Evolutionary conservation across 768 basidiomycete genomes (phyloP).

Genomic region (Pleurotus cornucopiae): DNA sequence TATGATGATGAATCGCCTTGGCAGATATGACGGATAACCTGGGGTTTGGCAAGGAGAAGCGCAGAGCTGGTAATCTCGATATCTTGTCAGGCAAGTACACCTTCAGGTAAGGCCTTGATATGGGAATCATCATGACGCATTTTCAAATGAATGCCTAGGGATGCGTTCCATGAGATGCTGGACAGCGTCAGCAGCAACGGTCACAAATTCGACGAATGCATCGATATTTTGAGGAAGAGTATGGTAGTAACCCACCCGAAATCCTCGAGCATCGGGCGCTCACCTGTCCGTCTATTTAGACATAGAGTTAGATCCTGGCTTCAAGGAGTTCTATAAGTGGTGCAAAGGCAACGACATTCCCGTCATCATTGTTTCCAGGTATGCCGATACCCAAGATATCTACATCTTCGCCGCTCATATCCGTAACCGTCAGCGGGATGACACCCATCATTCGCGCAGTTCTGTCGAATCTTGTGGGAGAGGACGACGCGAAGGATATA

Average conservation of each 20-base stretch:
- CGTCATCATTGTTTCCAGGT: slow-evolving; percentile 92
- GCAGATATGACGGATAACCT: slow-evolving; percentile 86
- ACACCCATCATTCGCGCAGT: slow-evolving; percentile 90
- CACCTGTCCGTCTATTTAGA: slow-evolving; percentile 40
- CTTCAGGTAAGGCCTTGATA: slow-evolving; percentile 51
- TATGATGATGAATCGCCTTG: not conserved
- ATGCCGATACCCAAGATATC: slow-evolving; percentile 3
- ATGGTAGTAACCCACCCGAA: slow-evolving; percentile 5
- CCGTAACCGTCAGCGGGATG: slow-evolving; percentile 68
- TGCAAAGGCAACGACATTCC: slow-evolving; percentile 80
- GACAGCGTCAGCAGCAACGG: slow-evolving; percentile 70
- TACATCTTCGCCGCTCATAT: not conserved
- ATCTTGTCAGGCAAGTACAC: slow-evolving; percentile 62
- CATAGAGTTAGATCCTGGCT: slow-evolving; percentile 83
- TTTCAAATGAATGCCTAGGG: slow-evolving; percentile 40
- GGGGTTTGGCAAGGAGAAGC: slow-evolving; percentile 74
- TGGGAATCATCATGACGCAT: not conserved
- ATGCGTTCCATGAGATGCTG: slow-evolving; percentile 86
- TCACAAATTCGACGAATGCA: slow-evolving; percentile 84
- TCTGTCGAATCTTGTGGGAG: slow-evolving; percentile 75
- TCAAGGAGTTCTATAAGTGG: slow-evolving; percentile 83
- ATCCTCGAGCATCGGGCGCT: not conserved
- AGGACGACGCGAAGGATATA: slow-evolving; percentile 68
- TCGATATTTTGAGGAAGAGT: slow-evolving; percentile 71
- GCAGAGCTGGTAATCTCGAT: slow-evolving; percentile 70